phyloP scores from a whole-genome alignment of 495 filamentous ascomycete species.

The Tetracladium marchalianum region DNA sequence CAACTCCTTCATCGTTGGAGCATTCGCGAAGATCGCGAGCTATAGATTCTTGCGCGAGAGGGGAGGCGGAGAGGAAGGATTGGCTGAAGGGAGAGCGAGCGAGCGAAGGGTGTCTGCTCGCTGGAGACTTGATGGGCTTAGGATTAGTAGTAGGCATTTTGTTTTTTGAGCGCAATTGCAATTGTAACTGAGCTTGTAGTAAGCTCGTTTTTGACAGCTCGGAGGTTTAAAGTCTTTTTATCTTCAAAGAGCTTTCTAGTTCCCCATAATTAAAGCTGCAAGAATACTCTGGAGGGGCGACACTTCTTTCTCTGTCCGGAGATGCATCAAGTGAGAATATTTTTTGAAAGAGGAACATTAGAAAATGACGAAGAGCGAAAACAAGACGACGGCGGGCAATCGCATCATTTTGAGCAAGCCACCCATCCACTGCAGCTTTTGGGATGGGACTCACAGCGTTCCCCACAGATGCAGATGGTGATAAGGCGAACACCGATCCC shows the following conservation, averaged over 20 bases:
- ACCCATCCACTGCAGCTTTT: not conserved
- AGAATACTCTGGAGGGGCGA: too few relatives aligned
- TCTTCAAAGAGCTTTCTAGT: too few relatives aligned
- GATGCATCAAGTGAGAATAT: too few relatives aligned
- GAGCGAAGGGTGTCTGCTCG: conserved; percentile 8
- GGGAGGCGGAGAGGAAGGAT: conserved; percentile 46
- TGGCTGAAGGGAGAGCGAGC: conserved; percentile 20
- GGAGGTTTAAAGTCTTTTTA: too few relatives aligned
- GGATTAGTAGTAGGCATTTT: conserved; percentile 16
- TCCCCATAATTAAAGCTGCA: too few relatives aligned
- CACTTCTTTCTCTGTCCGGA: too few relatives aligned
- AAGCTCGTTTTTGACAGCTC: not conserved
- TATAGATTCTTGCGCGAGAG: conserved; percentile 58
- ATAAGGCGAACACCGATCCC: not conserved
- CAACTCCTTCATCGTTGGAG: conserved; percentile 35
- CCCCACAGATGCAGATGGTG: not conserved
- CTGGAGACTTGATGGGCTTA: conserved; percentile 6
- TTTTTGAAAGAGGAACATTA: too few relatives aligned
- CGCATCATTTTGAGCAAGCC: too few relatives aligned
- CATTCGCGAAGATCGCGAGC: conserved; percentile 48
- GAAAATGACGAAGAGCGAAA: too few relatives aligned
- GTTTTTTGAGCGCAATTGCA: not conserved
- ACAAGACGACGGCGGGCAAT: too few relatives aligned
- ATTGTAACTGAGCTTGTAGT: not conserved
- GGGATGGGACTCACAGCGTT: not conserved